Evolutionary conservation across 1,284 basidiomycete species (phyloP), one percentile per base, ranked within the genome.

Genomic region (Psilocybe mexicana): DNA sequence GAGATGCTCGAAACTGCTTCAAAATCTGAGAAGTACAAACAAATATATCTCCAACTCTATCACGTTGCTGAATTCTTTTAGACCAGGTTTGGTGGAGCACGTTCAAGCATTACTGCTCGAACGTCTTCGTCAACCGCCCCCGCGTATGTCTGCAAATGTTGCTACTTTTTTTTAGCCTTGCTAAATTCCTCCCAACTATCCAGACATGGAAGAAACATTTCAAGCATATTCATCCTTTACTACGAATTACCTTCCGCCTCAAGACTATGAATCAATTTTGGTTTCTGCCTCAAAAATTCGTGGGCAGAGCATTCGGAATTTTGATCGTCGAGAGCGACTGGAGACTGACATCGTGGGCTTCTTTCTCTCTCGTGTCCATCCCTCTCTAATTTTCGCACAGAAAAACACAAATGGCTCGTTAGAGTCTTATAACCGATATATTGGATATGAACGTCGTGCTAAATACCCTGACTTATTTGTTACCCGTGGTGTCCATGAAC

Each of bases 171-270:
- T 33, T 8, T 6, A 33, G 4, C 4, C 30, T 1, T 33, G 0
- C 4, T 33, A 33, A 33, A 33, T 1, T 0, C 30, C 8, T 4
- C 30, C 30, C 4, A 33, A 0, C 1, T 6, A 33, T 6, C 8
- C 61, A 89, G 87, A 81, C 62, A 80, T 88, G 54, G 90, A 93
- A 40, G 83, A 89, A 18, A 95, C 93, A 0, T 88, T 89, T 56
- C 86, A 92, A 65, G 78, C 83, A 2, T 97, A 95, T 70, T 96
- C 94, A 1, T 84, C 87, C 0, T 96, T 96, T 72, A 91, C 93
- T 18, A 93, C 93, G 0, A 81, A 83, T 43, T 81, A 90, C 72
- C 85, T 86, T 59, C 80, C 86, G n/a, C 78, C 88, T 0, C 74
- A 82, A 14, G 81, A 88, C 55, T 98, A 98, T 68, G 93, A 96